These are phyloP conservation scores for Rhizomucor pusillus DNA, from an alignment of 371 early-diverging fungal genomes.

Conservation along the genomic window DNA sequence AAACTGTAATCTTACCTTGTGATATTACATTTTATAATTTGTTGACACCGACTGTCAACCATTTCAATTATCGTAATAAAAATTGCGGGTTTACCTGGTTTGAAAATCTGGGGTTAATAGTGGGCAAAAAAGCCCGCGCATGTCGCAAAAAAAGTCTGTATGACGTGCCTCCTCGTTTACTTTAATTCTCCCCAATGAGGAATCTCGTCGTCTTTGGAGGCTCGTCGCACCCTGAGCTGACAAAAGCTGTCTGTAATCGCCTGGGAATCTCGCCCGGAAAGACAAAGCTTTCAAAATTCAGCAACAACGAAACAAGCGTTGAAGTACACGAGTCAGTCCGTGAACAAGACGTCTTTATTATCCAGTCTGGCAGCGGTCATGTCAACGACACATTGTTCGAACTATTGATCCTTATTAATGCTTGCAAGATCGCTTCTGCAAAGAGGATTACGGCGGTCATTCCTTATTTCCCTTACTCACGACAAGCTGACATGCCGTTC, in stretches of 20 bases:
- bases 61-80: no score
- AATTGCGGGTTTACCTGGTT: no score
- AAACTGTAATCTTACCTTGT: no score
- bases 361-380: constrained; percentile 88
- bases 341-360: constrained; percentile 90
- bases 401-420: constrained; percentile 73
- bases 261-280: constrained; percentile 67
- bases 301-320: constrained; percentile 87
- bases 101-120: no score
- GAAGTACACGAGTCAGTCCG: constrained; percentile 87
- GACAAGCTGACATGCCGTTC: constrained; percentile 76
- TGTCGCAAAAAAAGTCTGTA: no score
- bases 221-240: constrained; percentile 83
- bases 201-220: constrained; percentile 56
- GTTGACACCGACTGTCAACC: no score
- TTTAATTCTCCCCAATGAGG: constrained; percentile 16
- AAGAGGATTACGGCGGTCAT: constrained; percentile 85
- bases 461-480: constrained; percentile 94
- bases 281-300: constrained; percentile 66
- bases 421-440: constrained; percentile 92
- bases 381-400: constrained; percentile 84
- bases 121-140: no score
- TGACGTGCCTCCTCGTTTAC: no score
- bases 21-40: no score
- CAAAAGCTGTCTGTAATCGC: constrained; percentile 75